Evolutionary conservation across 768 basidiomycete species (phyloP).

Genomic region (Termitomyces sp.): DNA sequence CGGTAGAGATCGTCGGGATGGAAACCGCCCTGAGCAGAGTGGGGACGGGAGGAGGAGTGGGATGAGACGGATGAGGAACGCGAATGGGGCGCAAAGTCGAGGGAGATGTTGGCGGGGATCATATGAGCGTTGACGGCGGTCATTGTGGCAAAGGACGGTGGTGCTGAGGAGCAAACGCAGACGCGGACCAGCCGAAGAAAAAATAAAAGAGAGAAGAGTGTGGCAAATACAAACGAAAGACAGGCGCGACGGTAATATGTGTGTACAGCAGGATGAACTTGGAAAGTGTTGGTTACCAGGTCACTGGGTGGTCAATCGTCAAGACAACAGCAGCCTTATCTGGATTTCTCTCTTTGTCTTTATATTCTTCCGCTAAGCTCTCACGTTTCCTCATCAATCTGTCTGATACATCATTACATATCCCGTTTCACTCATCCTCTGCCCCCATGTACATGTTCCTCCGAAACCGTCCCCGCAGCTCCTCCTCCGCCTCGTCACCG

Average conservation of each 20-base stretch:
- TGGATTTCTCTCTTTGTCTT: slow-evolving; percentile 4
- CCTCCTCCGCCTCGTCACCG: slow-evolving; percentile 43
- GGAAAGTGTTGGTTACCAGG: slow-evolving; percentile 28
- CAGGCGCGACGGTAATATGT: slow-evolving; percentile 30
- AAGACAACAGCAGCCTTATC: slow-evolving; percentile 32
- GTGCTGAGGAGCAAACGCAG: slow-evolving; percentile 23
- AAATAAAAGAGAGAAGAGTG: slow-evolving; percentile 18
- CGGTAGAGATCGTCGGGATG: slow-evolving; percentile 70
- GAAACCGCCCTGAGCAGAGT: slow-evolving; percentile 67
- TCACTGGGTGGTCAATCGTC: slow-evolving; percentile 29
- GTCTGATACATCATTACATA: slow-evolving; percentile 11
- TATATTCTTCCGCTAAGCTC: slow-evolving; percentile 2
- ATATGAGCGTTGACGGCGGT: slow-evolving; percentile 73
- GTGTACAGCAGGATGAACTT: slow-evolving; percentile 23
- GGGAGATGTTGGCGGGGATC: slow-evolving; percentile 60
- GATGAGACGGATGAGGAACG: slow-evolving; percentile 76
- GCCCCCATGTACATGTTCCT: slow-evolving; percentile 70
- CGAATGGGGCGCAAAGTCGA: slow-evolving; percentile 75
- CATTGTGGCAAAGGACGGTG: slow-evolving; percentile 46
- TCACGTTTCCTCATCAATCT: slow-evolving; percentile 2
- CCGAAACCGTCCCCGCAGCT: slow-evolving; percentile 60
- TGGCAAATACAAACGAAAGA: slow-evolving; percentile 21
- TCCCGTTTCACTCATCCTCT: slow-evolving; percentile 15
- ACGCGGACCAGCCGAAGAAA: slow-evolving; percentile 57
- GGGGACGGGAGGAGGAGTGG: slow-evolving; percentile 71